Evolutionary conservation across 345 rosid genomes (phyloP).

Genomic region (Geranium brycei): DNA sequence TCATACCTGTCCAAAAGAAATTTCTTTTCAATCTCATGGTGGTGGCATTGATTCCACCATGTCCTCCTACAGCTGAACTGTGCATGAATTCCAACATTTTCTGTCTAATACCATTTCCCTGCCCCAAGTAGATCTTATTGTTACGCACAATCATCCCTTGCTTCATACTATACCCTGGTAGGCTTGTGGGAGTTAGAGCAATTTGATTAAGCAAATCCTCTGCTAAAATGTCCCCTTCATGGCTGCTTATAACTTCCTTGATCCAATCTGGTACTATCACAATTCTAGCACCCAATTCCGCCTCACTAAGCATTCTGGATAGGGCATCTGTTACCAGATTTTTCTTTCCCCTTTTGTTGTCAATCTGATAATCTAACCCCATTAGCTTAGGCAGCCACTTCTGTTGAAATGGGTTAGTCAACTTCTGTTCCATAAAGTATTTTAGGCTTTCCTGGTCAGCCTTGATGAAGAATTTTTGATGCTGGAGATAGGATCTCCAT

Average conservation of each 20-base stretch:
- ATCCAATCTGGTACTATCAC: no score
- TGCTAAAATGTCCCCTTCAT: not conserved
- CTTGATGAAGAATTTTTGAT: not conserved
- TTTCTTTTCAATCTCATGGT: not conserved
- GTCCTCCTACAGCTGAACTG: no score
- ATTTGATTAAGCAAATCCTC: no score
- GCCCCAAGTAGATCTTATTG: no score
- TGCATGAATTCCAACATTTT: no score
- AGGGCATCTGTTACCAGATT: not conserved
- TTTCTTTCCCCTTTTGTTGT: not conserved
- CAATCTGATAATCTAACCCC: not conserved
- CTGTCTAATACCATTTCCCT: no score
- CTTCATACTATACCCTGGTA: no score
- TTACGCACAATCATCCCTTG: no score
- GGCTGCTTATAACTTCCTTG: not conserved
- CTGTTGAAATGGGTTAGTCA: not conserved
- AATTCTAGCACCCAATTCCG: not conserved
- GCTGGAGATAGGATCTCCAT: no score
- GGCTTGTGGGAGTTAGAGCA: no score
- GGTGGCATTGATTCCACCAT: no score
- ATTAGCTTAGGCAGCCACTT: conserved; percentile 6
- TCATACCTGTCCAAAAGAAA: not conserved
- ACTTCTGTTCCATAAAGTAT: not conserved
- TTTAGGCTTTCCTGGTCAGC: conserved; percentile 7
- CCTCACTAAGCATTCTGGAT: not conserved